Evolutionary conservation across 768 basidiomycete genomes (phyloP).

Genomic region (Paxillus ammoniavirescens): DNA sequence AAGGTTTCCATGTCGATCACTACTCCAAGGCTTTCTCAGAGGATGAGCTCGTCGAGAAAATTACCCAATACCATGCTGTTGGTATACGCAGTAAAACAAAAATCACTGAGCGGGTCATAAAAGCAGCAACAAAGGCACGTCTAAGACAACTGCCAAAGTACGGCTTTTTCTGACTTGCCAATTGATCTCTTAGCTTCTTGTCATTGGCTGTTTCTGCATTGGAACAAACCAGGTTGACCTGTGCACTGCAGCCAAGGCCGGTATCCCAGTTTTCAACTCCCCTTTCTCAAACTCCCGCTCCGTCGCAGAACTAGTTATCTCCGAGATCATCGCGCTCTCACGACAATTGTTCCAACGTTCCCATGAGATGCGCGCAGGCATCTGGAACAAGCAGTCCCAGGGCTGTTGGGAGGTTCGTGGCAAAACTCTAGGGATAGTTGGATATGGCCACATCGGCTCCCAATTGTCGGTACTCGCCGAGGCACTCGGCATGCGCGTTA

Average conservation of each 20-base stretch:
- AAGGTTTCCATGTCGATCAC: constrained; percentile 94
- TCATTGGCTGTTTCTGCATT: constrained; percentile 99
- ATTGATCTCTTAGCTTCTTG: constrained; percentile 64
- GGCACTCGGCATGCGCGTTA: constrained; percentile 91
- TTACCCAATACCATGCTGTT: constrained; percentile 85
- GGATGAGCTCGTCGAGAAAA: constrained; percentile 85
- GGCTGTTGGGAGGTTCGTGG: constrained; percentile 98
- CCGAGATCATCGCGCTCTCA: constrained; percentile 90
- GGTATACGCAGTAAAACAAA: constrained; percentile 98
- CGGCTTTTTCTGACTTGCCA: background rate
- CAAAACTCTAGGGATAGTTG: constrained; percentile 96
- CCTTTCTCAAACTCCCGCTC: constrained; percentile 99
- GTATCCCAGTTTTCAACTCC: constrained; percentile 98
- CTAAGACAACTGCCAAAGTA: background rate
- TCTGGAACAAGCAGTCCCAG: constrained; percentile 99
- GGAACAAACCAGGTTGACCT: constrained; percentile 99
- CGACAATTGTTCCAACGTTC: constrained; percentile 90
- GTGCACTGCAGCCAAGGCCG: constrained; percentile 72
- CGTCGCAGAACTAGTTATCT: constrained; percentile 95
- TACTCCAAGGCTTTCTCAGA: constrained; percentile 83
- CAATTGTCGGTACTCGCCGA: constrained; percentile 97
- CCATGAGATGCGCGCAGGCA: constrained; percentile 81
- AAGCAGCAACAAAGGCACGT: constrained; percentile 80
- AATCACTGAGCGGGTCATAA: constrained; percentile 86
- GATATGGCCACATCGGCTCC: constrained; percentile 97